phyloP scores from a whole-genome alignment of 192 early-diverging fungal species.

The Coemansia sp. region DNA sequence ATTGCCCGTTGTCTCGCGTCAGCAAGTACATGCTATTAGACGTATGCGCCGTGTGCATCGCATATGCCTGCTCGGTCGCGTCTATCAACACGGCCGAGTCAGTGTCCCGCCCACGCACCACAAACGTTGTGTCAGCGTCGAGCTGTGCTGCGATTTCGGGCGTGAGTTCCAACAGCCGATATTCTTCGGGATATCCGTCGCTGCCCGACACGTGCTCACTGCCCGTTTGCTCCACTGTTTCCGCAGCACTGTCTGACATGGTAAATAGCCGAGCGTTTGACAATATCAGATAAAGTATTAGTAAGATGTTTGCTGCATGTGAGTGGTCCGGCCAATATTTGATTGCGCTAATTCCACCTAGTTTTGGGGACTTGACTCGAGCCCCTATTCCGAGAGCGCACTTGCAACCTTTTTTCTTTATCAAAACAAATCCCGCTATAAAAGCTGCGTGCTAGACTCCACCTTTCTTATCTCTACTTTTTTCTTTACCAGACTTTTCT shows the following conservation, averaged over 20 bases:
- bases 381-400: no score
- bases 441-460: background rate
- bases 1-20: background rate
- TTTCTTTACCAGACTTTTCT: background rate
- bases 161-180: constrained; percentile 43
- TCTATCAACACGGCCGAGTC: constrained; percentile 40
- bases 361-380: background rate
- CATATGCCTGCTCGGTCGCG: constrained; percentile 22
- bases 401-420: no score
- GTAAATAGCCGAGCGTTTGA: constrained; percentile 6
- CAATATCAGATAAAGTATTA: constrained; percentile 5
- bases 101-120: constrained; percentile 31
- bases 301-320: background rate
- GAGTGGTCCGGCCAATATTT: background rate
- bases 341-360: background rate
- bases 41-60: constrained; percentile 47
- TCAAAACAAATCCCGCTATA: background rate
- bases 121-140: constrained; percentile 6
- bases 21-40: constrained; percentile 51
- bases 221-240: background rate
- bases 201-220: constrained; percentile 18
- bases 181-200: constrained; percentile 45
- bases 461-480: constrained; percentile 1
- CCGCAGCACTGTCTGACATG: constrained; percentile 4
- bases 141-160: constrained; percentile 39